Base-by-base conservation (phyloP, 2,329 filamentous ascomycete genomes). In the Talaromyces albobiverticillius region DNA sequence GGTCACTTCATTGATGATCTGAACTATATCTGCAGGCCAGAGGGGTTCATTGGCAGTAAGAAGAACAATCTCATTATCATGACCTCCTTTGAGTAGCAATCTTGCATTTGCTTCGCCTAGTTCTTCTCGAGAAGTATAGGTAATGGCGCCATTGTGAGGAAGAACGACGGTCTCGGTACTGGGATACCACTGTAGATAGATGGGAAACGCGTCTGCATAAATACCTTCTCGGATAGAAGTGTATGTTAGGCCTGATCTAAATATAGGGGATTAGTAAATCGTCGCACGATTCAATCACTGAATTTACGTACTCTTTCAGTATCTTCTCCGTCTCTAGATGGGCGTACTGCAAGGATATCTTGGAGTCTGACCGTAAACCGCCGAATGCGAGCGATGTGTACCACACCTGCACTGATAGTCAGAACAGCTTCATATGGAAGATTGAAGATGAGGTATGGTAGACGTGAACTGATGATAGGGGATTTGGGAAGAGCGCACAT, bases 351-450 rank as follows among this genome's bases (percentile, higher is more conserved):
- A 86, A 79, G 32, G 75, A 75, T 0, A 80, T 79, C 46, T 67
- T 67, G 26, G 69, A 69, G 31, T 73, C 62, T n/a, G 71, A 68
- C 8, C 53, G 45, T 9, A 70, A 62, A 2, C 79, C 77, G 1
- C 75, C 82, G 61, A 84, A 84, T 3, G 76, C 82, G 1, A 86
- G 75, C 14, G 80, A 83, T 7, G 81, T 80, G 68, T 86, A 86
- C 67, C 80, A 81, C 3, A 71, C 63, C 70, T 72, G 43, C 11
- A n/a, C n/a, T n/a, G n/a, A n/a, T n/a, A n/a, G n/a, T n/a, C n/a
- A n/a, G n/a, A n/a, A n/a, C n/a, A n/a, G n/a, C n/a, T n/a, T n/a
- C n/a, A n/a, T n/a, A n/a, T n/a, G n/a, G n/a, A n/a, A n/a, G n/a
- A n/a, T n/a, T n/a, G n/a, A n/a, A n/a, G n/a, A n/a, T n/a, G n/a